Evolutionary conservation across 495 filamentous ascomycete species (phyloP).

Genomic region (Evansstolkia leycettana): DNA sequence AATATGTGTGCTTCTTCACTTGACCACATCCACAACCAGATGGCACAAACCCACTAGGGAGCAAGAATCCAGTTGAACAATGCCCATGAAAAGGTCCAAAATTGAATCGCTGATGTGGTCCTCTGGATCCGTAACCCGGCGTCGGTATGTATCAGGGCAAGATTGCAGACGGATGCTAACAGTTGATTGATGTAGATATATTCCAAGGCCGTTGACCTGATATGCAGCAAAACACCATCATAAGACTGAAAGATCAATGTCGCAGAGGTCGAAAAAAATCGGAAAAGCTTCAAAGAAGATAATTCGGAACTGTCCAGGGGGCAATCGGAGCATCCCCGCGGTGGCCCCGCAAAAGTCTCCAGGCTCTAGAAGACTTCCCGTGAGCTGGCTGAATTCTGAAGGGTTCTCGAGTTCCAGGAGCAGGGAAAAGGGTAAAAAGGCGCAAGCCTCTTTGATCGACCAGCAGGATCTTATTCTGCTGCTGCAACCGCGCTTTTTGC

Average conservation of each 20-base stretch:
- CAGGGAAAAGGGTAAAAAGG: background rate
- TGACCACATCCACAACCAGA: background rate
- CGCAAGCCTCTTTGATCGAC: background rate
- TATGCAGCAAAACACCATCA: no score
- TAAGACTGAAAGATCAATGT: no score
- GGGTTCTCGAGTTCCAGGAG: no score
- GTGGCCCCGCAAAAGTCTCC: conserved; percentile 1
- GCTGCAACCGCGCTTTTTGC: background rate
- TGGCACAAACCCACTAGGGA: background rate
- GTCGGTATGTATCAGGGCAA: no score
- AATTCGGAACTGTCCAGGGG: background rate
- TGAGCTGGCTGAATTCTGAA: background rate
- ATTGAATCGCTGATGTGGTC: background rate
- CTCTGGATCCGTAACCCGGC: no score
- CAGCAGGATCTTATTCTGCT: background rate
- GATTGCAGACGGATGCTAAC: no score
- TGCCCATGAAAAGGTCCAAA: background rate
- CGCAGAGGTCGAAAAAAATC: background rate
- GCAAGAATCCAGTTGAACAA: background rate
- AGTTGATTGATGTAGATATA: no score
- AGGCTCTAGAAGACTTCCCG: background rate
- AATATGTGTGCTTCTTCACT: background rate
- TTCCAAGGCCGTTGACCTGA: no score
- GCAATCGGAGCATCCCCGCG: background rate
- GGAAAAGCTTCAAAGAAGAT: conserved; percentile 1